These are phyloP conservation scores for Penicillium tannophilum DNA, from an alignment of 495 filamentous ascomycete genomes.

Conservation along the genomic window DNA sequence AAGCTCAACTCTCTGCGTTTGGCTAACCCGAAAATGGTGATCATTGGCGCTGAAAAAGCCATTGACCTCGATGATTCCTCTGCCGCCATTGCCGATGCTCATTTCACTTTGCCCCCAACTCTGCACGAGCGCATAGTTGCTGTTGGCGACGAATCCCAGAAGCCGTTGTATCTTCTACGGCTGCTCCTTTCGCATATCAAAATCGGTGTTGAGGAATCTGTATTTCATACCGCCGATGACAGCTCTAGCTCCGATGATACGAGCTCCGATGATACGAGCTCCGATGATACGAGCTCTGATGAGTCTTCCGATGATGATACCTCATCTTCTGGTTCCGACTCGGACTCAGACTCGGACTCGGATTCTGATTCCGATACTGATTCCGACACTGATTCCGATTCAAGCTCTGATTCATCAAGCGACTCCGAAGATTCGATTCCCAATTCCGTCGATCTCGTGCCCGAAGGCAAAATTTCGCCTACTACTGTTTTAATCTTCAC, in stretches of 20 bases:
- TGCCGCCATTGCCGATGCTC: slow-evolving; percentile 31
- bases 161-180: slow-evolving; percentile 76
- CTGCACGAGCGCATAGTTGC: slow-evolving; percentile 75
- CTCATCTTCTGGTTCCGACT: slow-evolving; percentile 28
- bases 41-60: slow-evolving; percentile 60
- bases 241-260: slow-evolving; percentile 34
- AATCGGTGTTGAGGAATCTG: slow-evolving; percentile 19
- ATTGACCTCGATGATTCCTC: slow-evolving; percentile 28
- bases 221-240: neutral
- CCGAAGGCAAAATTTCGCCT: slow-evolving; percentile 6
- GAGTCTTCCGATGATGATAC: slow-evolving; percentile 33
- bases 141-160: slow-evolving; percentile 72
- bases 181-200: slow-evolving; percentile 42
- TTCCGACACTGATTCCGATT: slow-evolving; percentile 22
- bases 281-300: slow-evolving; percentile 36
- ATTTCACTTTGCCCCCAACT: slow-evolving; percentile 65
- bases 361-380: slow-evolving; percentile 1
- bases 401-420: slow-evolving; percentile 25
- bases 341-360: slow-evolving; percentile 29
- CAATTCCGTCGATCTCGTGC: slow-evolving; percentile 26
- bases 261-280: slow-evolving; percentile 36
- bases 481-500: slow-evolving; percentile 77
- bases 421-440: slow-evolving; percentile 30
- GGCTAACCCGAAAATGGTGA: slow-evolving; percentile 70
- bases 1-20: slow-evolving; percentile 76